Conservation (phyloP, 1,284 basidiomycete species). For the Trichosporon coremiiforme region DNA sequence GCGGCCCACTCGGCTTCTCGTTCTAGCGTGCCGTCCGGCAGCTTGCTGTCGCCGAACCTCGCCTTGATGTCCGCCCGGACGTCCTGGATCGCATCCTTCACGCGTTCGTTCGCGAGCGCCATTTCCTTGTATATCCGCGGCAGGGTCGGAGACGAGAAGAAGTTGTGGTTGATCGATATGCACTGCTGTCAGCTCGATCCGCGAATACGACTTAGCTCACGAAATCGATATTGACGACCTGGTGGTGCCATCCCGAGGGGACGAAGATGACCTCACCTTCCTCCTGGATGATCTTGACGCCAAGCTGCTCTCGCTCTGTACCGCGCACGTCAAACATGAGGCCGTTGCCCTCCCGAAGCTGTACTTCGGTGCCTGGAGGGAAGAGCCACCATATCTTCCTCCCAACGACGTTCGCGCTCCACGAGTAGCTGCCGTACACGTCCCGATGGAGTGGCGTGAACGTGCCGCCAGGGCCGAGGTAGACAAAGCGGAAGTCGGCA, state of each 20-base stretch:
- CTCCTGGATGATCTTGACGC: constrained; percentile 45
- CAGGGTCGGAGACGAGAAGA: constrained; percentile 60
- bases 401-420: constrained; percentile 63
- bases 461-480: constrained; percentile 57
- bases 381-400: constrained; percentile 62
- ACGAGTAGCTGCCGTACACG: constrained; percentile 63
- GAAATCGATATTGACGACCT: constrained; percentile 54
- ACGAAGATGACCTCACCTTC: constrained; percentile 59
- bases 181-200: constrained; percentile 48
- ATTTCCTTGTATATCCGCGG: constrained; percentile 58
- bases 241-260: constrained; percentile 58
- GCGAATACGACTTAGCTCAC: constrained; percentile 36
- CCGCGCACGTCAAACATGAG: constrained; percentile 51
- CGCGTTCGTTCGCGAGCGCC: constrained; percentile 51
- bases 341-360: constrained; percentile 42
- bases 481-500: constrained; percentile 55
- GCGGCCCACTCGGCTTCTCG: constrained; percentile 59
- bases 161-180: constrained; percentile 61
- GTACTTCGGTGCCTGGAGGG: constrained; percentile 54
- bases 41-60: constrained; percentile 20
- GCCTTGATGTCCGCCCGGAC: constrained; percentile 42
- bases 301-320: constrained; percentile 41
- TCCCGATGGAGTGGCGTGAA: constrained; percentile 60
- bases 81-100: constrained; percentile 58
- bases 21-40: constrained; percentile 25